Base-by-base conservation (phyloP, 192 early-diverging fungal genomes). In the Pilaira anomala region DNA sequence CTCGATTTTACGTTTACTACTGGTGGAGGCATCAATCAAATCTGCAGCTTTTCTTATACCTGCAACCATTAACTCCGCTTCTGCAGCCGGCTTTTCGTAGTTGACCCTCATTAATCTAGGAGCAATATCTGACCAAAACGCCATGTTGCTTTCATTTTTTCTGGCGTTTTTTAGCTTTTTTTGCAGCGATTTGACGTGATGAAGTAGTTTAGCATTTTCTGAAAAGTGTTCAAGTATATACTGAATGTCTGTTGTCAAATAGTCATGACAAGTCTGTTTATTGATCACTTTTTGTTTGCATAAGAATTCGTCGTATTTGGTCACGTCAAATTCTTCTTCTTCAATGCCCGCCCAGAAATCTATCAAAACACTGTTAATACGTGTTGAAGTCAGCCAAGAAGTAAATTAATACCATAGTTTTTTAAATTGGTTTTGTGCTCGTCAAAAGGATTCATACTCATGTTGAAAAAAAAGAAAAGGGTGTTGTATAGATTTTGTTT, bases 341-440 rank as follows among this genome's bases (percentile, higher is more conserved):
- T 52, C 50, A 52, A 52, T 52, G 50, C 50, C 28, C 50, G 50
- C 50, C 50, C 50, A 52, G 50, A 52, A 52, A 52, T 52, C 50
- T 52, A 52, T 52, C 22, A 52, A 52, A 52, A 52, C 50, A 52
- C 22, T 52, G 22, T 52, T 52, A 44, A 52, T 29, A 52, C 50
- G 50, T 52, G 50, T 28, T 52, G 50, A 52, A 52, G 50, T 52
- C 25, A 52, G 50, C 50, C 50, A 52, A 52, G 50, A 52, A 52
- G 50, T 52, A 52, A 22, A 52, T 52, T 52, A 52, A 52, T 52
- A 52, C 50, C 50, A 52, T 52, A 52, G 26, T 52, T 52, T 52
- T 52, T 52, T 52, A 52, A 52, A 52, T 52, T 52, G 50, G 50
- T 52, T 52, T 52, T 52, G 50, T 52, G 50, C 25, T 52, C 50